Conservation (phyloP, 208 protist genomes). For the Trichomonas gallinae region DNA sequence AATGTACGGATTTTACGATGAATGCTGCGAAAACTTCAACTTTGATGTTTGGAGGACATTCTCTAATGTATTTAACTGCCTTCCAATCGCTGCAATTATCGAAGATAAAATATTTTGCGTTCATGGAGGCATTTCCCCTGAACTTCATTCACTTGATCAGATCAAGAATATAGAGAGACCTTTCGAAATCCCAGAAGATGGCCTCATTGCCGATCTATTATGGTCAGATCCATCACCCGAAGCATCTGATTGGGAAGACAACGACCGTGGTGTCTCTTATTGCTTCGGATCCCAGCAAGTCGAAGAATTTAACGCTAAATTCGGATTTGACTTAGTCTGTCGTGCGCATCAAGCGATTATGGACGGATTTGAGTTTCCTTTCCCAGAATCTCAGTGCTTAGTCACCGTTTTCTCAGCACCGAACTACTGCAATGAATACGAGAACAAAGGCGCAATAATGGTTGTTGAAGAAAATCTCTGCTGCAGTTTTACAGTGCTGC, state of each 20-base stretch:
- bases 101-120: slow-evolving; percentile 99
- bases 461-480: slow-evolving; percentile 49
- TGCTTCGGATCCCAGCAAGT: slow-evolving; percentile 93
- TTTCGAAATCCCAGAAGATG: slow-evolving; percentile 30
- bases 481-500: slow-evolving; percentile 41
- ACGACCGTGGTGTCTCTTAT: slow-evolving; percentile 90
- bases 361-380: slow-evolving; percentile 78
- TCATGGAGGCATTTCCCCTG: slow-evolving; percentile 45
- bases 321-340: slow-evolving; percentile 96
- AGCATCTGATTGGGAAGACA: slow-evolving; percentile 83
- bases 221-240: slow-evolving; percentile 94
- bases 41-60: slow-evolving; percentile 97
- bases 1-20: slow-evolving; percentile 98
- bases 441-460: slow-evolving; percentile 94
- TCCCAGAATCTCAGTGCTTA: slow-evolving; percentile 86
- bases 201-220: slow-evolving; percentile 93
- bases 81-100: slow-evolving; percentile 92
- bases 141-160: slow-evolving; percentile 14
- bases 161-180: neutral
- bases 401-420: slow-evolving; percentile 99
- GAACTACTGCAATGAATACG: slow-evolving; percentile 98
- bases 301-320: slow-evolving; percentile 84
- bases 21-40: slow-evolving; percentile 75
- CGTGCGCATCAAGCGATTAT: slow-evolving; percentile 84
- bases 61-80: slow-evolving; percentile 94